These are phyloP conservation scores for Antarctomyces pellizariae DNA, from an alignment of 495 filamentous ascomycete genomes.

Conservation along the genomic window DNA sequence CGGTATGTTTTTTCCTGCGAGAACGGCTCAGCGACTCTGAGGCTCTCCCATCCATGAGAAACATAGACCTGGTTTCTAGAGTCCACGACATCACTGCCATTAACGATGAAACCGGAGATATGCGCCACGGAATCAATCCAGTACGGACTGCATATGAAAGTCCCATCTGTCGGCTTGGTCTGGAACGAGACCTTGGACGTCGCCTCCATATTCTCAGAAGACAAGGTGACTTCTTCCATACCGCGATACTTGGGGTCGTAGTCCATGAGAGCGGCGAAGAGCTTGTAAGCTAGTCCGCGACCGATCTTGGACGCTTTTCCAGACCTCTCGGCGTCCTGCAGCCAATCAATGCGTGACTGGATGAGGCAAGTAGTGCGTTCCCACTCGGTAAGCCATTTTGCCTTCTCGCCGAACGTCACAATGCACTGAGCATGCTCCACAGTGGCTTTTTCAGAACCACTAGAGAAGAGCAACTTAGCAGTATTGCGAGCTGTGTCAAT, in stretches of 20 bases:
- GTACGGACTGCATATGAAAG: constrained; percentile 42
- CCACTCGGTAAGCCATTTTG: constrained; percentile 28
- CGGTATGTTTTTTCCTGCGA: constrained; percentile 38
- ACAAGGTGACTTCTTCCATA: constrained; percentile 55
- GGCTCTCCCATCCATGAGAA: constrained; percentile 58
- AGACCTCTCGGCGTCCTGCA: constrained; percentile 24
- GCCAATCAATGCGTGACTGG: constrained; percentile 23
- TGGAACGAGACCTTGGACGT: constrained; percentile 47
- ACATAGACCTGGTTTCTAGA: constrained; percentile 49
- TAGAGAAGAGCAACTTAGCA: constrained; percentile 12
- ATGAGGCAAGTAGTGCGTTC: constrained; percentile 32
- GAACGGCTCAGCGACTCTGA: constrained; percentile 44
- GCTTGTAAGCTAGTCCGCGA: constrained; percentile 52
- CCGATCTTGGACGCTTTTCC: constrained; percentile 35
- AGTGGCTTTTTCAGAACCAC: constrained; percentile 10
- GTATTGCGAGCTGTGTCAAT: constrained; percentile 17
- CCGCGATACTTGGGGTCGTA: constrained; percentile 44
- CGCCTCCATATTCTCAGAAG: constrained; percentile 46
- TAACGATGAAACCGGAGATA: constrained; percentile 59
- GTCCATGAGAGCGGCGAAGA: constrained; percentile 47
- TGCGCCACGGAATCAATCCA: constrained; percentile 50
- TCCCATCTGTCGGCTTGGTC: constrained; percentile 29
- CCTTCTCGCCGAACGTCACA: constrained; percentile 18
- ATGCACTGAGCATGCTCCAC: constrained; percentile 24
- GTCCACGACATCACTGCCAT: constrained; percentile 49